A percentile compares a stretch with the other conserved stretches of the same genome.
These are phyloP conservation scores for Colletotrichum sp. DNA, from an alignment of 2,329 filamentous ascomycete species.

Conservation along the genomic window DNA sequence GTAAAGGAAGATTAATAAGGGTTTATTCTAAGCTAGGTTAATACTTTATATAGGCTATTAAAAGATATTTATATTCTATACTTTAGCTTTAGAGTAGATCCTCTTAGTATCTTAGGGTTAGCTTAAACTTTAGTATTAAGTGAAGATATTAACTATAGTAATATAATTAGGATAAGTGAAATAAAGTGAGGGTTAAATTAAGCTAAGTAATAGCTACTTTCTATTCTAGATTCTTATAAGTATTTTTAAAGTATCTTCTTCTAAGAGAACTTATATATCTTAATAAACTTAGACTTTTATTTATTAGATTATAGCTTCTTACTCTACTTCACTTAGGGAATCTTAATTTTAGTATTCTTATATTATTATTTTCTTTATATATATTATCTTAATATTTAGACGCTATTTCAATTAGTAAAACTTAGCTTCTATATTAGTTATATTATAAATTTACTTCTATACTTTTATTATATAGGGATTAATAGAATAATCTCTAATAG, in stretches of 20 bases:
- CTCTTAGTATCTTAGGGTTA: accelerated
- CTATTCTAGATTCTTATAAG: too few species aligned
- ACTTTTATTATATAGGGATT: not conserved
- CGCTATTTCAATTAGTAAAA: not conserved
- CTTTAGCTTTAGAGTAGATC: not conserved
- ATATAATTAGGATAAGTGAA: too few species aligned
- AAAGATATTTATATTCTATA: too few species aligned
- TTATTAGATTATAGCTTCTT: not conserved
- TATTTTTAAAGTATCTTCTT: too few species aligned
- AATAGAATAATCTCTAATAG: not conserved
- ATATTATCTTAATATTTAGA: not conserved
- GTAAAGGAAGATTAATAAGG: too few species aligned
- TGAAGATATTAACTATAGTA: too few species aligned
- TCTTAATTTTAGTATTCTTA: not conserved
- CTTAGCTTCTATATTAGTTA: not conserved
- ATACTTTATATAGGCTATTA: not conserved
- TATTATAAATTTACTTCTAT: not conserved
- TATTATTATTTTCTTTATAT: not conserved
- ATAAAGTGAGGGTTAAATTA: too few species aligned
- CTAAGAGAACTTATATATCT: too few species aligned
- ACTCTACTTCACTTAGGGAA: not conserved
- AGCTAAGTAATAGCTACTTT: too few species aligned
- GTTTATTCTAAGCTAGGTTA: not conserved
- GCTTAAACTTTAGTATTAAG: too few species aligned
- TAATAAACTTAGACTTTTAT: too few species aligned